Conservation (phyloP, 306 rosid species). For the Elaeagnus macrophylla region DNA sequence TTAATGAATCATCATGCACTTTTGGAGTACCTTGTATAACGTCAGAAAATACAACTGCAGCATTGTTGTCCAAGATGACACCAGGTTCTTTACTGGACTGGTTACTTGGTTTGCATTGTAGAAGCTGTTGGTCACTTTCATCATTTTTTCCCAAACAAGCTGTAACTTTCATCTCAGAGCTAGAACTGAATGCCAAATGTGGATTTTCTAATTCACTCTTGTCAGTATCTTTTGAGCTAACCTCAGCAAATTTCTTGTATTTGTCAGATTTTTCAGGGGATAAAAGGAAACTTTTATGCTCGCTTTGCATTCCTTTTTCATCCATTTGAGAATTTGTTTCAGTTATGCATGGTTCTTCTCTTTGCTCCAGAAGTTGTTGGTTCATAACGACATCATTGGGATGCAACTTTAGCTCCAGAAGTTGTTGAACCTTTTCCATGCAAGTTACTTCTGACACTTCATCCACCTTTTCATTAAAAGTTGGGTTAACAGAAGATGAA, state of each 20-base stretch:
- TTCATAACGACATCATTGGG: constrained; percentile 14
- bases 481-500: constrained; percentile 4
- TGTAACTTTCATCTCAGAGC: constrained; percentile 1
- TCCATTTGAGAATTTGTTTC: constrained; percentile 22
- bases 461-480: constrained; percentile 22
- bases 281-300: constrained; percentile 15
- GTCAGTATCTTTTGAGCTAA: neutral
- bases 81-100: constrained; percentile 19
- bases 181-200: constrained; percentile 3
- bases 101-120: constrained; percentile 17
- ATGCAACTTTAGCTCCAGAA: constrained; percentile 13
- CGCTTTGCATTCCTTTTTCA: constrained; percentile 20
- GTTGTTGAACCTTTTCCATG: constrained; percentile 16
- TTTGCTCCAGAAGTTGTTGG: constrained; percentile 10
- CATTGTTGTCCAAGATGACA: constrained; percentile 17
- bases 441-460: constrained; percentile 17
- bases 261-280: constrained; percentile 24
- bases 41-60: constrained; percentile 12
- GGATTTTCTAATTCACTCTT: constrained; percentile 13
- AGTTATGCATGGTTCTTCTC: constrained; percentile 21
- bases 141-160: constrained; percentile 10
- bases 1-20: constrained; percentile 18
- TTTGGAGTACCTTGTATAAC: constrained; percentile 2
- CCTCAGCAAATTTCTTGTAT: constrained; percentile 14
- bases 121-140: constrained; percentile 11